Percentiles rank a stretch among this genome's conserved stretches.
Conservation (phyloP, 768 basidiomycete species). For the Pleurotus sapidus region DNA sequence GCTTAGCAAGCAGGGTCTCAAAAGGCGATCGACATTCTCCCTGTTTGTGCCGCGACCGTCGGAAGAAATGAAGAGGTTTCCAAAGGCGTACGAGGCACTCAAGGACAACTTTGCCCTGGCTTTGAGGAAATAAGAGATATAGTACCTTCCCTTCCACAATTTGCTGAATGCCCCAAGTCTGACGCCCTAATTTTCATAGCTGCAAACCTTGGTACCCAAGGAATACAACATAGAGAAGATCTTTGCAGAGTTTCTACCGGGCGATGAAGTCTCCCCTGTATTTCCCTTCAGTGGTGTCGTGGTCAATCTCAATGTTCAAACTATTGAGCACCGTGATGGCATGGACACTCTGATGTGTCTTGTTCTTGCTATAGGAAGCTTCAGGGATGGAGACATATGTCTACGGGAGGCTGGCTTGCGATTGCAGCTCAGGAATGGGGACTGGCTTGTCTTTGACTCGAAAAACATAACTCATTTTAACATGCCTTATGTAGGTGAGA, state of each 20-base stretch:
- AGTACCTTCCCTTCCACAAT: not conserved
- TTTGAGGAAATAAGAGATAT: not conserved
- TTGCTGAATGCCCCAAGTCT: too few relatives aligned
- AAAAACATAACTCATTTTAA: constrained; percentile 21
- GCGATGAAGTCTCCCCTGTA: constrained; percentile 10
- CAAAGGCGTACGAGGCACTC: not conserved
- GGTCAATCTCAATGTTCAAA: constrained; percentile 20
- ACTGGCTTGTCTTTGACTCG: constrained; percentile 21
- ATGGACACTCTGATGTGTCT: constrained; percentile 20
- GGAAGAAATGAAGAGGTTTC: not conserved
- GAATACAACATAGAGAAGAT: constrained; percentile 7
- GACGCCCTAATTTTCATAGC: too few relatives aligned
- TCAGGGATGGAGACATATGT: constrained; percentile 20
- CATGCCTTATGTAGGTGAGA: constrained; percentile 14
- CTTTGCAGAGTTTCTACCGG: constrained; percentile 14
- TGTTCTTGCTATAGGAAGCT: constrained; percentile 17
- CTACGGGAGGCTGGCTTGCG: constrained; percentile 22
- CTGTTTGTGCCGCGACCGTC: not conserved
- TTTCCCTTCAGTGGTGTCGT: constrained; percentile 21
- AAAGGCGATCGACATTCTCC: too few relatives aligned
- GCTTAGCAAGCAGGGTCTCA: not conserved
- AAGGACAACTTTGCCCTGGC: constrained; percentile 38
- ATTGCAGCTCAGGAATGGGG: constrained; percentile 14
- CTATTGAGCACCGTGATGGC: constrained; percentile 18
- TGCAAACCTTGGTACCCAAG: constrained; percentile 6